Evolutionary conservation across 2,329 filamentous ascomycete genomes (phyloP).

Genomic region (Arthrobotrys pseudoclavata): DNA sequence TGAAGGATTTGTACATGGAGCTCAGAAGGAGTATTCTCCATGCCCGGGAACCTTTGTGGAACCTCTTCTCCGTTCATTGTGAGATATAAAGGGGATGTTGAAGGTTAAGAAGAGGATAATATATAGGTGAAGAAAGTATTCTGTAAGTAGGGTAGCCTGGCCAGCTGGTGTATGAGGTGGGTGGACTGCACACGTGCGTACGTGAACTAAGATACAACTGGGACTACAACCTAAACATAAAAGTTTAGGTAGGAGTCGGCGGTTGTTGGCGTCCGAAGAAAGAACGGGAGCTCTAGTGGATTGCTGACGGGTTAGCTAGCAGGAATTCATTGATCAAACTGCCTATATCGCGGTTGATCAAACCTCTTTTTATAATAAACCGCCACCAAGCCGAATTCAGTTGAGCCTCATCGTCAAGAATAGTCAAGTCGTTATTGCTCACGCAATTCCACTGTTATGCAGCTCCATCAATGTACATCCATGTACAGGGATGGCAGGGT

Average conservation of each 20-base stretch:
- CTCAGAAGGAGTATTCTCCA: background rate
- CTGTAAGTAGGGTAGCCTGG: no score
- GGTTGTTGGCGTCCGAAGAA: no score
- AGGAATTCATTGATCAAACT: background rate
- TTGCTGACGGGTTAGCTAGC: background rate
- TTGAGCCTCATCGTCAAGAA: constrained; percentile 14
- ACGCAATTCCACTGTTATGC: background rate
- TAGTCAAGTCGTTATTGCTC: background rate
- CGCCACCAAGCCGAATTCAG: background rate
- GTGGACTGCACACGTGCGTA: no score
- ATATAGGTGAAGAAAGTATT: background rate
- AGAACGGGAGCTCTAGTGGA: no score
- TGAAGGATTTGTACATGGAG: constrained; percentile 15
- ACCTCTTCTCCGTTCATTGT: background rate
- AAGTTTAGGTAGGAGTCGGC: no score
- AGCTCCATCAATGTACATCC: background rate
- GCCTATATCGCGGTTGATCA: background rate
- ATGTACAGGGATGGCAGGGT: background rate
- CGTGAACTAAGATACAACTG: no score
- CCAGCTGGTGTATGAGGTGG: no score
- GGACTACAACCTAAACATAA: no score
- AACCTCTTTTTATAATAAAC: background rate
- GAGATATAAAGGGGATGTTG: background rate
- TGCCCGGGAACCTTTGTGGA: background rate
- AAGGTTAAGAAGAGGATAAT: background rate